These are phyloP conservation scores for Mycena chlorophos DNA, from an alignment of 768 basidiomycete species.

Conservation along the genomic window DNA sequence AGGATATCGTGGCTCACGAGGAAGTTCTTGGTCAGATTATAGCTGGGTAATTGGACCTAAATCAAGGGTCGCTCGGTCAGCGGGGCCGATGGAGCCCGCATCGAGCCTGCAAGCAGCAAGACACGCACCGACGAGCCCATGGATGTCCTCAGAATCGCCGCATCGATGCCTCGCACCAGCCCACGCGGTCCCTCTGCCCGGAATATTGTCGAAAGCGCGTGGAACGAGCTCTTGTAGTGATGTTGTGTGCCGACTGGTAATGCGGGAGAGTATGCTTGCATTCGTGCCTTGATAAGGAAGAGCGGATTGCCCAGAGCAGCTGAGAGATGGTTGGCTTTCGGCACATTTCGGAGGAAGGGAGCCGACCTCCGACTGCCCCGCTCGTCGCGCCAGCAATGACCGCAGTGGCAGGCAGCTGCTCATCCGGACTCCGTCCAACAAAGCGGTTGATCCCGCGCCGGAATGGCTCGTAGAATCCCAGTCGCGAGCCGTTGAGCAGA, in stretches of 20 bases:
- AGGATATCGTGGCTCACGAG: conserved; percentile 68
- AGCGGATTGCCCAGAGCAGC: conserved; percentile 84
- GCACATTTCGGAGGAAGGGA: background rate
- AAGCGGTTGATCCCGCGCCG: conserved; percentile 67
- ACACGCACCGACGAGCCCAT: conserved; percentile 83
- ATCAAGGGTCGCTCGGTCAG: too few species aligned
- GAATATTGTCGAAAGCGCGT: conserved; percentile 82
- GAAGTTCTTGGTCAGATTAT: conserved; percentile 88
- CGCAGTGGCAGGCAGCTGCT: conserved; percentile 75
- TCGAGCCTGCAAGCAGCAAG: background rate
- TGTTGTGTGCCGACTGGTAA: conserved; percentile 95
- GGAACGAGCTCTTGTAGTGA: conserved; percentile 79
- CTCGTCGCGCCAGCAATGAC: conserved; percentile 85
- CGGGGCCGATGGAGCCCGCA: background rate
- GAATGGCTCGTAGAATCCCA: conserved; percentile 84
- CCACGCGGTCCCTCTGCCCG: conserved; percentile 76
- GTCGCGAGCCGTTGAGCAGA: background rate
- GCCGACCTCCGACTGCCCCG: conserved; percentile 84
- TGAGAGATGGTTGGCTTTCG: conserved; percentile 27
- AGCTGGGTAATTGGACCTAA: conserved; percentile 94
- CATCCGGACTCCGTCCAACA: conserved; percentile 61
- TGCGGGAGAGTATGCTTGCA: conserved; percentile 97
- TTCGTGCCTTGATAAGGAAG: conserved; percentile 95
- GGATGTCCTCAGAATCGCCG: conserved; percentile 88
- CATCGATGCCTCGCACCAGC: conserved; percentile 87